phyloP scores from a whole-genome alignment of 139 green algal species.

The Chlorella sp. region DNA sequence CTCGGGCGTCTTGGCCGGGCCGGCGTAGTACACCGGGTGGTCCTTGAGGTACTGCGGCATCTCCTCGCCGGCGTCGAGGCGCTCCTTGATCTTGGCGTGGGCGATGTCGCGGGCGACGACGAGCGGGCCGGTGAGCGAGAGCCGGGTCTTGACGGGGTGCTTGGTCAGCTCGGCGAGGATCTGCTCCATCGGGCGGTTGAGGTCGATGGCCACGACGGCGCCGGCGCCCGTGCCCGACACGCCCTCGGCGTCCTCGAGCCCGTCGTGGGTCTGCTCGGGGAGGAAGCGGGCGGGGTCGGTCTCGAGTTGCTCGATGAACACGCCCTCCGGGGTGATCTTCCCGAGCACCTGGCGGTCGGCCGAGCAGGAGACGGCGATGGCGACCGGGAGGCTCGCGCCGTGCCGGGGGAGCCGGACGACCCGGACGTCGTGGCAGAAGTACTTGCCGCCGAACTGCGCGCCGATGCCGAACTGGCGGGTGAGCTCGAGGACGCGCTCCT shows the following conservation, averaged over 20 bases:
- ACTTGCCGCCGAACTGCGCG: conserved; percentile 30
- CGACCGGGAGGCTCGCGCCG: conserved; percentile 33
- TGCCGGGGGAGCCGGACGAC: conserved; percentile 39
- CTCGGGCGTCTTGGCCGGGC: no score
- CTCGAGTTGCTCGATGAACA: conserved; percentile 40
- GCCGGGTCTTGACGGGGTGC: conserved; percentile 24
- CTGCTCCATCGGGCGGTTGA: conserved; percentile 28
- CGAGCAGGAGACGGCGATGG: conserved; percentile 41
- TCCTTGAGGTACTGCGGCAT: no score
- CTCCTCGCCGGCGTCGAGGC: no score
- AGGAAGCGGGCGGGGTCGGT: conserved; percentile 25
- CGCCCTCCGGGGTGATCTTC: conserved; percentile 37
- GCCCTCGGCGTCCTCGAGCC: conserved; percentile 16
- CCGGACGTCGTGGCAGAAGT: conserved; percentile 46
- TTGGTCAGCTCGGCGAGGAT: conserved; percentile 16
- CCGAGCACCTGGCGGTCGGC: conserved; percentile 34
- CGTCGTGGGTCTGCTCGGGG: conserved; percentile 22
- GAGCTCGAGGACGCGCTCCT: no score
- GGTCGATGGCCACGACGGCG: conserved; percentile 23
- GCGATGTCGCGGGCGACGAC: conserved; percentile 33
- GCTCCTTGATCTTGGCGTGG: conserved; percentile 32
- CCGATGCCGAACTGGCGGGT: no score
- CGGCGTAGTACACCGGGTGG: no score
- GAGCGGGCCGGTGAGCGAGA: conserved; percentile 24
- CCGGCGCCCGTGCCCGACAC: no score